Evolutionary conservation across 768 basidiomycete genomes (phyloP).

Genomic region (Punctularia strigosozonata): DNA sequence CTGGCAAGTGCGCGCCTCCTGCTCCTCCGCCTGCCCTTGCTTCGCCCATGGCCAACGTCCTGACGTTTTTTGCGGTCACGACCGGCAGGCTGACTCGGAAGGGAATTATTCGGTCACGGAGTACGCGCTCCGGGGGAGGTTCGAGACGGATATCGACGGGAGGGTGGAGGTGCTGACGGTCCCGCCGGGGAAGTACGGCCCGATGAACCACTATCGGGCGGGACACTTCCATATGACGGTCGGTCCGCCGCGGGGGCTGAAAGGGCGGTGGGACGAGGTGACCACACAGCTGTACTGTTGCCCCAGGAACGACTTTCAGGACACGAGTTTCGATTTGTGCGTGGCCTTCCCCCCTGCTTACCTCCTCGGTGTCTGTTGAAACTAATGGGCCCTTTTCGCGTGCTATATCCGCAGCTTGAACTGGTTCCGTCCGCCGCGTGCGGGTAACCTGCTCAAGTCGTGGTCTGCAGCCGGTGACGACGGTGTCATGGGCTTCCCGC

Average conservation of each 20-base stretch:
- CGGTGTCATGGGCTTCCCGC: constrained; percentile 7
- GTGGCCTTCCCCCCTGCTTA: constrained; percentile 2
- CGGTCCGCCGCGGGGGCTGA: constrained; percentile 5
- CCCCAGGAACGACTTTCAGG: constrained; percentile 10
- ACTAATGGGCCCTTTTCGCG: neutral
- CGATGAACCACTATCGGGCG: constrained; percentile 4
- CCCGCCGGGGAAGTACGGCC: constrained; percentile 12
- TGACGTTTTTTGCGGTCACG: too few species aligned
- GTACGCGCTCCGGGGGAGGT: constrained; percentile 13
- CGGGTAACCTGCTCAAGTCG: constrained; percentile 8
- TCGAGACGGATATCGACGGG: constrained; percentile 10
- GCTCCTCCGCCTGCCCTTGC: neutral
- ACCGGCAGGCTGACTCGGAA: constrained; percentile 6
- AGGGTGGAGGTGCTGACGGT: constrained; percentile 13
- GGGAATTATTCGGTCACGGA: constrained; percentile 11
- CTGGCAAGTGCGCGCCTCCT: constrained; percentile 9
- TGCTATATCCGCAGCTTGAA: constrained; percentile 6
- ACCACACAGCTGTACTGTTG: constrained; percentile 16
- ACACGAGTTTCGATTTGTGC: constrained; percentile 11
- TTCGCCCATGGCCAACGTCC: too few species aligned
- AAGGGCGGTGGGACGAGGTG: constrained; percentile 5
- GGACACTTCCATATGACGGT: constrained; percentile 13
- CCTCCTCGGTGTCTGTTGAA: neutral
- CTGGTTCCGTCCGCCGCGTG: constrained; percentile 5
- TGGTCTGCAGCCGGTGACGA: constrained; percentile 9